Evolutionary conservation across 1,284 basidiomycete species (phyloP).

Genomic region (Mycosarcoma maydis): DNA sequence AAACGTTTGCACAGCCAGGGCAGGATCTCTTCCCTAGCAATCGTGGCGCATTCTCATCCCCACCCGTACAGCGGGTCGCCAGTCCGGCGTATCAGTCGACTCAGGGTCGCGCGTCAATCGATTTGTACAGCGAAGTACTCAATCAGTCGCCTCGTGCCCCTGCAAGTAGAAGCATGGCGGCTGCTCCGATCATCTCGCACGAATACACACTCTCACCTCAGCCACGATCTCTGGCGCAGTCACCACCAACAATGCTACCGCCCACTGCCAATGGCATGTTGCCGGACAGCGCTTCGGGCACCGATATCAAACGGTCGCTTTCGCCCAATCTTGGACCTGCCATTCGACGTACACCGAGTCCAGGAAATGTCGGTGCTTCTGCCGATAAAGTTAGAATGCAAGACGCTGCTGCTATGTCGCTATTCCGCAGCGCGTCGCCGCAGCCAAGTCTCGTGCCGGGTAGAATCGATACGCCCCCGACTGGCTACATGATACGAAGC

Average conservation of each 20-base stretch:
- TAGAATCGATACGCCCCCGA: conserved; percentile 35
- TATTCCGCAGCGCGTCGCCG: conserved; percentile 32
- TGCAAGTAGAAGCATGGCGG: neutral
- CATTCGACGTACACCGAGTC: conserved; percentile 20
- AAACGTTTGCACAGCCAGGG: conserved; percentile 42
- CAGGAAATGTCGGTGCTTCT: neutral
- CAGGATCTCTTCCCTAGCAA: conserved; percentile 33
- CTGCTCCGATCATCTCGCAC: conserved; percentile 1
- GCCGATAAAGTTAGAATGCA: conserved; percentile 38
- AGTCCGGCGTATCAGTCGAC: conserved; percentile 14
- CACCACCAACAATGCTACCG: conserved; percentile 5
- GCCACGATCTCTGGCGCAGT: neutral
- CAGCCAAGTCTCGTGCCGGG: conserved; percentile 36
- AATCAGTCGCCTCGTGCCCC: conserved; percentile 16
- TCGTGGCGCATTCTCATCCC: conserved; percentile 18
- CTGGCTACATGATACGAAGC: neutral
- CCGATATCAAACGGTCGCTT: conserved; percentile 10
- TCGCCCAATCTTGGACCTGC: conserved; percentile 2
- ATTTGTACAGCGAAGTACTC: conserved; percentile 34
- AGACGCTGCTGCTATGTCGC: conserved; percentile 41
- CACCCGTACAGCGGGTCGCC: conserved; percentile 15
- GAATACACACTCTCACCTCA: neutral
- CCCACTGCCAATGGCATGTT: too few relatives aligned
- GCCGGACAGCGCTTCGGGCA: neutral
- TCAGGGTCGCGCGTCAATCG: conserved; percentile 17